Base-by-base conservation (phyloP, 2,329 filamentous ascomycete genomes). In the Penicillium sp. region DNA sequence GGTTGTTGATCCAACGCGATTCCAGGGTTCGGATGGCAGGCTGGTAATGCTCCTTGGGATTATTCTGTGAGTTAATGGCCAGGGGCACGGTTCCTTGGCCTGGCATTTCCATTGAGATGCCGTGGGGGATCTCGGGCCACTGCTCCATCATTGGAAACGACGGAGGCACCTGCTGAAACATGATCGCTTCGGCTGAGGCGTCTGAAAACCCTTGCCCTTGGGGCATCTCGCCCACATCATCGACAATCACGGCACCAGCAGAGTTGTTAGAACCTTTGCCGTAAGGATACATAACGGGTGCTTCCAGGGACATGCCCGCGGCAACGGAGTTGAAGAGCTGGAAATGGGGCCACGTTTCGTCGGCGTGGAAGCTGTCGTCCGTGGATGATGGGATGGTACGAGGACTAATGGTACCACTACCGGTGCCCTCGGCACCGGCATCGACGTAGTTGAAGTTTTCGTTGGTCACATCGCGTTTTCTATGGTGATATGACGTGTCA, bases 321-420 rank as follows among this genome's bases (percentile, higher is more conserved):
- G 66, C 63, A 42, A 71, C 64, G 21, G 68, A 57, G 56, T 72
- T 70, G 61, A 71, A 66, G 9, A 75, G 57, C 28, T 71, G 72
- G 33, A 72, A 72, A 7, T 71, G 71, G 23, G 71, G 67, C 72
- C 71, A 75, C 49, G 67, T 63, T 51, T 74, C 71, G 51, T 75
- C 72, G 37, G 67, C 51, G 31, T 71, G 71, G 40, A 70, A 72
- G 55, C 72, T 71, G 48, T 74, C 72, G 52, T 75, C 72, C 46
- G 68, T 61, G 16, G 72, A 72, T 14, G 68, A 71, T 19, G 71
- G 70, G 23, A 74, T 56, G 3, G 72, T 74, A 46, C 64, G 63
- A 29, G 72, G 72, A 55, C 71, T 75, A 45, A 75, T 64, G 6
- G 72, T 73, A 44, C 69, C 67, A 46, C 71, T 72, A 40, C 65